Evolutionary conservation across 768 basidiomycete genomes (phyloP).

Genomic region (Tricholoma saponaceum): DNA sequence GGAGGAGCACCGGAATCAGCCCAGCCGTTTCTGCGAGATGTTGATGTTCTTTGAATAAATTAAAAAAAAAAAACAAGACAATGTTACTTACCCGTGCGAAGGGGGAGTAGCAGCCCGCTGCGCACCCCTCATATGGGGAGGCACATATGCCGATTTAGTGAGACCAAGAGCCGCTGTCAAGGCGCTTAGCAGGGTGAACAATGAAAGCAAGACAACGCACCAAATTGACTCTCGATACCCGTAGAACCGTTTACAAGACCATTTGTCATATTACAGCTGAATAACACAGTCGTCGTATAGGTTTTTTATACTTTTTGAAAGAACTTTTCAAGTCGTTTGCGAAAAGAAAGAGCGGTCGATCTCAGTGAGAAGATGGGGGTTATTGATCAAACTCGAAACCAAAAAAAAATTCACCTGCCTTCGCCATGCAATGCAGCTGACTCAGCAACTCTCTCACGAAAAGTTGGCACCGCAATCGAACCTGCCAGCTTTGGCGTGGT

Average conservation of each 20-base stretch:
- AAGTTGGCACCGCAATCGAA: background rate
- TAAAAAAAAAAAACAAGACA: constrained; percentile 1
- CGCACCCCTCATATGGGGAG: constrained; percentile 81
- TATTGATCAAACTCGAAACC: constrained; percentile 19
- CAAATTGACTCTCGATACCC: constrained; percentile 73
- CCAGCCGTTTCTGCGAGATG: constrained; percentile 54
- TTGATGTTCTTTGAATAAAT: constrained; percentile 11
- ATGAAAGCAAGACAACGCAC: constrained; percentile 33
- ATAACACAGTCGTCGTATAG: constrained; percentile 21
- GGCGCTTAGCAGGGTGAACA: too few relatives aligned
- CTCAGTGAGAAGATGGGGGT: constrained; percentile 25
- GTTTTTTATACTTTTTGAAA: constrained; percentile 22
- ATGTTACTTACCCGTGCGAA: constrained; percentile 48
- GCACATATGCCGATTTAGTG: constrained; percentile 81
- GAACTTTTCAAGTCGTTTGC: too few relatives aligned
- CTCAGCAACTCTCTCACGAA: constrained; percentile 19
- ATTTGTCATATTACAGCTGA: constrained; percentile 76
- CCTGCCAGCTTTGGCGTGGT: background rate
- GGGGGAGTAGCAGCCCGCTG: constrained; percentile 80
- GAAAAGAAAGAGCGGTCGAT: constrained; percentile 17
- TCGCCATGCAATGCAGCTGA: constrained; percentile 11
- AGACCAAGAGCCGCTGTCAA: constrained; percentile 68
- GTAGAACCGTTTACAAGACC: constrained; percentile 78
- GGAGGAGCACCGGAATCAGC: constrained; percentile 70
- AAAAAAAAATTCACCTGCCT: constrained; percentile 12